Conservation (phyloP, 1,284 basidiomycete genomes). For the Apiotrichum domesticum region DNA sequence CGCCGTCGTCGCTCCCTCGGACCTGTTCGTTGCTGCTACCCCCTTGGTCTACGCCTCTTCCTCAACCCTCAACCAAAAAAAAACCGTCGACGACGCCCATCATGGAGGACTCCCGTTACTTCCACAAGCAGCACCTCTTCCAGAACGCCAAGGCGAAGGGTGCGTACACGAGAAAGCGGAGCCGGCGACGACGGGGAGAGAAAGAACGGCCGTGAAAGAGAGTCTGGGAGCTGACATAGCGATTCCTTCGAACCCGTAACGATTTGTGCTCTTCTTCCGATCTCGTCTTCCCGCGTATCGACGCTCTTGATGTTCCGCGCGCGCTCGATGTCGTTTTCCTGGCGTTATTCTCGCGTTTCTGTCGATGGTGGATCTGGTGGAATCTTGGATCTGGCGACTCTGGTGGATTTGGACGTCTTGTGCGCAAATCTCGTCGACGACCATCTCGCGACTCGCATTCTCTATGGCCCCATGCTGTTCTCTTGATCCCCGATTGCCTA, state of each 20-base stretch:
- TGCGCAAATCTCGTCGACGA: not conserved
- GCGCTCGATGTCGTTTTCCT: not conserved
- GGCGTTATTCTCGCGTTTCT: not conserved
- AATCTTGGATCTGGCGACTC: not conserved
- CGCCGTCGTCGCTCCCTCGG: too few relatives aligned
- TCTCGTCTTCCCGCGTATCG: not conserved
- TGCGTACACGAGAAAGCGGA: constrained; percentile 50
- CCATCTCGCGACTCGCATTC: not conserved
- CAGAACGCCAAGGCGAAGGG: constrained; percentile 92
- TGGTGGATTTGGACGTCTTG: not conserved
- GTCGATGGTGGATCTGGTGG: not conserved
- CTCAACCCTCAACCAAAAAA: constrained; percentile 16
- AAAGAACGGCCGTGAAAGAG: not conserved
- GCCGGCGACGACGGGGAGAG: not conserved
- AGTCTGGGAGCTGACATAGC: not conserved
- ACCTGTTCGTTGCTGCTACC: too few relatives aligned
- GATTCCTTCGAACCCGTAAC: not conserved
- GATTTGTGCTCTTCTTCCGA: not conserved
- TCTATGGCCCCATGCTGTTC: not conserved
- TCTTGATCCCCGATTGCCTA: not conserved
- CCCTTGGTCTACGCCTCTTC: too few relatives aligned
- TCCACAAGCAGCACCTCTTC: constrained; percentile 97
- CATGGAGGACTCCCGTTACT: constrained; percentile 39
- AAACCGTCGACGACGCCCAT: constrained; percentile 40
- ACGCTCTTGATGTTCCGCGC: not conserved